Evolutionary conservation across 306 rosid species (phyloP).

Genomic region (Abrus precatorius): DNA sequence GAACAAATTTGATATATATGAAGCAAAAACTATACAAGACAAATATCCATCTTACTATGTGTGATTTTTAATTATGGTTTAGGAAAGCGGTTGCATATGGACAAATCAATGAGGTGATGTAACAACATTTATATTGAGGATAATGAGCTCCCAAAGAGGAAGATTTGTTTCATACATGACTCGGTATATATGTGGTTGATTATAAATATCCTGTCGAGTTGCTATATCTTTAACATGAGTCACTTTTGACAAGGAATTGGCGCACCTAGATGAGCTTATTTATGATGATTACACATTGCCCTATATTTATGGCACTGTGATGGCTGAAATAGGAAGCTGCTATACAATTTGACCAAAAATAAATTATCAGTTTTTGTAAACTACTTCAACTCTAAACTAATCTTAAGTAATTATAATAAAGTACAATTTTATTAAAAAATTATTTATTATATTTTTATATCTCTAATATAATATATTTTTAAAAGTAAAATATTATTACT

Average conservation of each 20-base stretch:
- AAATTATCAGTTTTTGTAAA: too few relatives aligned
- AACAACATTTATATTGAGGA: slow-evolving; percentile 19
- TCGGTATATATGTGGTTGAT: slow-evolving; percentile 12
- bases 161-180: slow-evolving; percentile 33
- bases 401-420: too few relatives aligned
- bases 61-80: neutral
- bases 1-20: slow-evolving; percentile 4
- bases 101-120: slow-evolving; percentile 9
- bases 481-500: too few relatives aligned
- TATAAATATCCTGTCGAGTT: neutral
- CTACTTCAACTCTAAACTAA: too few relatives aligned
- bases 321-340: neutral
- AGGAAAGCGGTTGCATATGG: slow-evolving; percentile 22
- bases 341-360: neutral
- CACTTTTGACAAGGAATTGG: slow-evolving; percentile 20
- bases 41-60: slow-evolving; percentile 7
- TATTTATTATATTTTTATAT: too few relatives aligned
- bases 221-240: neutral
- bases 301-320: neutral
- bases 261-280: neutral
- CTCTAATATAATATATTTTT: too few relatives aligned
- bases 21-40: neutral
- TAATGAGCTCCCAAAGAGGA: slow-evolving; percentile 2
- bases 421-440: too few relatives aligned
- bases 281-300: neutral